phyloP scores from a whole-genome alignment of 805 yeast species.

The Pichia pseudocactophila region DNA sequence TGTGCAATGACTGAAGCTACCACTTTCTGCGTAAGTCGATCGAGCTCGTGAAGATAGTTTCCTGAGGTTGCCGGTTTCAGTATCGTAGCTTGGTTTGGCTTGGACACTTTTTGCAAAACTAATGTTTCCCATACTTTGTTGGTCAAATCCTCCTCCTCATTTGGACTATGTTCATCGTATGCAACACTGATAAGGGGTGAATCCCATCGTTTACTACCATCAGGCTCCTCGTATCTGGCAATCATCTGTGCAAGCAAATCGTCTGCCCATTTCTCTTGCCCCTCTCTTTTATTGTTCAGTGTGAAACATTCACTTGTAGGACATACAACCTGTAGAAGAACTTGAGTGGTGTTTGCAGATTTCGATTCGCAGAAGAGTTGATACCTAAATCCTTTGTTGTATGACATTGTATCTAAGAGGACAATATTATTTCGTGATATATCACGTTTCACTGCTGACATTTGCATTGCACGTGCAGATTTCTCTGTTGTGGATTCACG shows the following conservation, averaged over 20 bases:
- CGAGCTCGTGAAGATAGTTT: constrained; percentile 71
- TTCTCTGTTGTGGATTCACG: constrained; percentile 70
- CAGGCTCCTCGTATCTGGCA: constrained; percentile 92
- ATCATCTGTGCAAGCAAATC: constrained; percentile 57
- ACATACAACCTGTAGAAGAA: constrained; percentile 71
- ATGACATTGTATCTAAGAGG: constrained; percentile 75
- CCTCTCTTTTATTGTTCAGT: constrained; percentile 42
- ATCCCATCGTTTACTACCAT: constrained; percentile 83
- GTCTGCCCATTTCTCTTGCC: constrained; percentile 47
- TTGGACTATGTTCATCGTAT: constrained; percentile 33
- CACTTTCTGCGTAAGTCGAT: constrained; percentile 57
- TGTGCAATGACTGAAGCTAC: constrained; percentile 53
- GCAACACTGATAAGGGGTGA: constrained; percentile 75
- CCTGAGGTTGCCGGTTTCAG: constrained; percentile 72
- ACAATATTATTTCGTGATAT: constrained; percentile 63
- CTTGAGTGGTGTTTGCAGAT: constrained; percentile 68
- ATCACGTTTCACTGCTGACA: constrained; percentile 83
- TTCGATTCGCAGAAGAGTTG: constrained; percentile 93
- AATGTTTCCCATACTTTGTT: constrained; percentile 39
- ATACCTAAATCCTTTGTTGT: constrained; percentile 92
- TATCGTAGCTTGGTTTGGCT: constrained; percentile 80
- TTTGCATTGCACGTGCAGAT: constrained; percentile 71
- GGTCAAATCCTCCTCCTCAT: too few species aligned
- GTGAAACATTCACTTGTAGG: constrained; percentile 44
- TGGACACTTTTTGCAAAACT: constrained; percentile 51